phyloP scores from a whole-genome alignment of 352 stramenopile species.

The Albugo candida region DNA sequence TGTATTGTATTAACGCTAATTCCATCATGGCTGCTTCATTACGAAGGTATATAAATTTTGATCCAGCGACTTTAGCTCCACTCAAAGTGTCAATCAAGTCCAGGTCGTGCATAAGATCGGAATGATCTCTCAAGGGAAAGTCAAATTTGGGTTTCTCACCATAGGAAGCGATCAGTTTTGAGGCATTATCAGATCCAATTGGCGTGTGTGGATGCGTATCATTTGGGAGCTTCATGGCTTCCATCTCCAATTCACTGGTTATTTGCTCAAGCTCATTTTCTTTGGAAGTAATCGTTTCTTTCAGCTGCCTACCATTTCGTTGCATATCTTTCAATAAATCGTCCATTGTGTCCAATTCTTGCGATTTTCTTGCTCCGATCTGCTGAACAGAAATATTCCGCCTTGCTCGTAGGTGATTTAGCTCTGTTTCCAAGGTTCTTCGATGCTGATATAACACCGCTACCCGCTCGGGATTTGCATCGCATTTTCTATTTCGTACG shows the following conservation, averaged over 20 bases:
- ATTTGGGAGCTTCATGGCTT: conserved; percentile 61
- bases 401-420: conserved; percentile 38
- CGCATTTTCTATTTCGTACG: conserved; percentile 38
- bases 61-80: conserved; percentile 42
- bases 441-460: conserved; percentile 43
- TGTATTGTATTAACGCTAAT: conserved; percentile 67
- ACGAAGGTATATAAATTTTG: conserved; percentile 72
- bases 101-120: conserved; percentile 41
- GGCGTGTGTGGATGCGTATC: conserved; percentile 52
- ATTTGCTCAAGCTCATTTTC: conserved; percentile 24
- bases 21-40: conserved; percentile 80
- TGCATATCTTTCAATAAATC: conserved; percentile 18
- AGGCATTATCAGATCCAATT: conserved; percentile 33
- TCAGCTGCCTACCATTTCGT: conserved; percentile 26
- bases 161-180: conserved; percentile 24
- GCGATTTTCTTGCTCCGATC: conserved; percentile 23
- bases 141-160: conserved; percentile 33
- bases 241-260: conserved; percentile 26
- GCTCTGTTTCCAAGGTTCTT: conserved; percentile 23
- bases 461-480: conserved; percentile 39
- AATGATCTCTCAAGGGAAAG: conserved; percentile 48
- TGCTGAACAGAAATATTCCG: conserved; percentile 50
- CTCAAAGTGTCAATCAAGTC: conserved; percentile 57
- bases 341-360: conserved; percentile 10
- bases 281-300: conserved; percentile 21